Evolutionary conservation across 192 early-diverging fungal genomes (phyloP).

Genomic region (Entophlyctis luteolus): DNA sequence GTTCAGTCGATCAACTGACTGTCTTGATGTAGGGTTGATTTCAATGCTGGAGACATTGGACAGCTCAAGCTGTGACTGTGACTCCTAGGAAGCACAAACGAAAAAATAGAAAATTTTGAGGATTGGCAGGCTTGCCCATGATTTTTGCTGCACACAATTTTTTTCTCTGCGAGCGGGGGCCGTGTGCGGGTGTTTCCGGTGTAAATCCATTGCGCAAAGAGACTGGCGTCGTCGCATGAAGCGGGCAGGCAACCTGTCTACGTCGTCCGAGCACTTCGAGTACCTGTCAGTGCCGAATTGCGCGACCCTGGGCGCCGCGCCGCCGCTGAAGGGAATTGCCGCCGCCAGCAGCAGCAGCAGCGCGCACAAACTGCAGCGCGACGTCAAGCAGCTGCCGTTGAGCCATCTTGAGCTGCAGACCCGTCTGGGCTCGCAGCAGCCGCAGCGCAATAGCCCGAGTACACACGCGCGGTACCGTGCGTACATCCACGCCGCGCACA

Average conservation of each 20-base stretch:
- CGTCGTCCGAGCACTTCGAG: slow-evolving; percentile 18
- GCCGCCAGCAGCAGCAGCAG: background rate
- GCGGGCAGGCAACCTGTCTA: background rate
- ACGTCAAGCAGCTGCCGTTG: too few relatives aligned
- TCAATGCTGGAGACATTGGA: slow-evolving; percentile 55
- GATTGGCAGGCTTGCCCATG: background rate
- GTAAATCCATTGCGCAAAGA: too few relatives aligned
- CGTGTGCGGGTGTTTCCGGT: background rate
- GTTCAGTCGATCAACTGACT: background rate
- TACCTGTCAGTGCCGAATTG: slow-evolving; percentile 20
- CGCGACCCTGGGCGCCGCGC: background rate
- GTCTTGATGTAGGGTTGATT: slow-evolving; percentile 50
- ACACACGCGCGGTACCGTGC: too few relatives aligned
- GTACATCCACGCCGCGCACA: too few relatives aligned
- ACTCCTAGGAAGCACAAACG: background rate
- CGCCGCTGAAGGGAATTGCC: background rate
- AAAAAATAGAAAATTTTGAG: background rate
- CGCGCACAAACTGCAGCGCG: too few relatives aligned
- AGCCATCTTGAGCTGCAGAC: slow-evolving; percentile 1
- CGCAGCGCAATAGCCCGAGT: too few relatives aligned
- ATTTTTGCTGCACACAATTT: background rate
- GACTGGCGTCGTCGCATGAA: too few relatives aligned
- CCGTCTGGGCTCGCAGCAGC: background rate
- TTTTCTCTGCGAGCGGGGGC: too few relatives aligned
- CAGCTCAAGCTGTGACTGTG: slow-evolving; percentile 28